phyloP scores from a whole-genome alignment of 495 filamentous ascomycete species.

The Extremus antarcticus region DNA sequence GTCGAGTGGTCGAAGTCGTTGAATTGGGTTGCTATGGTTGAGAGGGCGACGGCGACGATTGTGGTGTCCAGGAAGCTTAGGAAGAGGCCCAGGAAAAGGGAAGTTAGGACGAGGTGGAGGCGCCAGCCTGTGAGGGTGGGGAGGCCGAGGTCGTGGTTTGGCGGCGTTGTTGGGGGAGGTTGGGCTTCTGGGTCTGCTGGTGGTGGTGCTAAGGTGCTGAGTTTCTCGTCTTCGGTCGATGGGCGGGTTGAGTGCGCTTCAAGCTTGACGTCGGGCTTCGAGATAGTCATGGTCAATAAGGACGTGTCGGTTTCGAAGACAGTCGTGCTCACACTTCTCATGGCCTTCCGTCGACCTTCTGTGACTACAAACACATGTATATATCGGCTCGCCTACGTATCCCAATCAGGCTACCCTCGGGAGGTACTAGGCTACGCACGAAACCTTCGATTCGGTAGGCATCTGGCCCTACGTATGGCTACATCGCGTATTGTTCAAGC shows the following conservation, averaged over 20 bases:
- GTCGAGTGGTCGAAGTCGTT: conserved; percentile 6
- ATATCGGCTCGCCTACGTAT: too few relatives aligned
- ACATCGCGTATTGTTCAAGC: too few relatives aligned
- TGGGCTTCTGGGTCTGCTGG: not conserved
- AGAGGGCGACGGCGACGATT: conserved; percentile 6
- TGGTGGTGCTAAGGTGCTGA: not conserved
- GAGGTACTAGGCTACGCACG: too few relatives aligned
- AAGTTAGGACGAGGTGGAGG: not conserved
- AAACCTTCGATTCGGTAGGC: too few relatives aligned
- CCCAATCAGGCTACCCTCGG: too few relatives aligned
- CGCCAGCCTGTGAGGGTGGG: not conserved
- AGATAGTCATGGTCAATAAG: not conserved
- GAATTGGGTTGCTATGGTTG: conserved; percentile 6
- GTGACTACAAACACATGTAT: too few relatives aligned
- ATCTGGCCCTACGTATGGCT: too few relatives aligned
- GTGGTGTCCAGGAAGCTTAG: conserved; percentile 9
- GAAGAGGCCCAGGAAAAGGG: conserved; percentile 5
- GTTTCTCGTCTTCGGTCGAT: not conserved
- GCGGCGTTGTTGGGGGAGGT: not conserved
- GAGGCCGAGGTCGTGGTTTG: not conserved
- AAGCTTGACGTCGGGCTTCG: not conserved
- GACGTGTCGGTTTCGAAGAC: too few relatives aligned
- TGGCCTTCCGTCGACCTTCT: too few relatives aligned
- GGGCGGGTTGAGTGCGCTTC: not conserved
- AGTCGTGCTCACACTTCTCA: too few relatives aligned